Evolutionary conservation across 1,284 basidiomycete genomes (phyloP).

Genomic region (Vanrija pseudolonga): DNA sequence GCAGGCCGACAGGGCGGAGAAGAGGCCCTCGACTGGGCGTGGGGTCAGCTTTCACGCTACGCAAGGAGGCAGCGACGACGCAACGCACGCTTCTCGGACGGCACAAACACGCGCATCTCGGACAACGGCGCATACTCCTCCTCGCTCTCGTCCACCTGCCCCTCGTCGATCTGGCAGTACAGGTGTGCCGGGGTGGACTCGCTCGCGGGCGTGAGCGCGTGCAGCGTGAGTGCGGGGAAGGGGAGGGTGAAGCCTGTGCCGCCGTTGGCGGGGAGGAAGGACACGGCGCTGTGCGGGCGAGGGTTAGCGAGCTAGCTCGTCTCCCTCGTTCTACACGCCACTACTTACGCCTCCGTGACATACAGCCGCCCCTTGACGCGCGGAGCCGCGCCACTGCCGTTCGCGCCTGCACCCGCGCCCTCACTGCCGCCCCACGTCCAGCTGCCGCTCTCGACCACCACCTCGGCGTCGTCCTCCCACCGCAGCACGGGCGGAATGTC

Average conservation of each 20-base stretch:
- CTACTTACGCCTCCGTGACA: slow-evolving; percentile 74
- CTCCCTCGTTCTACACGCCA: too few relatives aligned
- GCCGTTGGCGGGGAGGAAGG: slow-evolving; percentile 61
- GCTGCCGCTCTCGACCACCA: slow-evolving; percentile 62
- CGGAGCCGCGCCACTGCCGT: neutral
- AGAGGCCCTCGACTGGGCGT: slow-evolving; percentile 73
- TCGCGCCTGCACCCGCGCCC: neutral
- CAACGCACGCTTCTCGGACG: slow-evolving; percentile 61
- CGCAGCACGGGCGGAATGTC: slow-evolving; percentile 75
- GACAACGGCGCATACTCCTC: slow-evolving; percentile 61
- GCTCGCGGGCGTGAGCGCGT: slow-evolving; percentile 73
- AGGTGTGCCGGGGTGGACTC: slow-evolving; percentile 59
- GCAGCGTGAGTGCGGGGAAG: slow-evolving; percentile 80
- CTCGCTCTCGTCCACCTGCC: slow-evolving; percentile 50
- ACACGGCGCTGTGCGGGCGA: slow-evolving; percentile 71
- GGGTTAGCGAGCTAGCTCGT: neutral
- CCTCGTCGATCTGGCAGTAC: slow-evolving; percentile 84
- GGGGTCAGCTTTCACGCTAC: slow-evolving; percentile 3
- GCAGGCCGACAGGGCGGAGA: slow-evolving; percentile 80
- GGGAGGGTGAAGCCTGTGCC: slow-evolving; percentile 67
- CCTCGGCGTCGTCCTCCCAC: slow-evolving; percentile 65
- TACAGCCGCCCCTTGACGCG: slow-evolving; percentile 63
- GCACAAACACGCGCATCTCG: slow-evolving; percentile 70
- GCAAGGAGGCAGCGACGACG: too few relatives aligned
- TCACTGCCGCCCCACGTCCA: slow-evolving; percentile 47